A percentile compares a stretch with the other conserved stretches of the same genome.
Evolutionary conservation across 2,329 filamentous ascomycete genomes (phyloP).

Genomic region (Lachnellula cervina): DNA sequence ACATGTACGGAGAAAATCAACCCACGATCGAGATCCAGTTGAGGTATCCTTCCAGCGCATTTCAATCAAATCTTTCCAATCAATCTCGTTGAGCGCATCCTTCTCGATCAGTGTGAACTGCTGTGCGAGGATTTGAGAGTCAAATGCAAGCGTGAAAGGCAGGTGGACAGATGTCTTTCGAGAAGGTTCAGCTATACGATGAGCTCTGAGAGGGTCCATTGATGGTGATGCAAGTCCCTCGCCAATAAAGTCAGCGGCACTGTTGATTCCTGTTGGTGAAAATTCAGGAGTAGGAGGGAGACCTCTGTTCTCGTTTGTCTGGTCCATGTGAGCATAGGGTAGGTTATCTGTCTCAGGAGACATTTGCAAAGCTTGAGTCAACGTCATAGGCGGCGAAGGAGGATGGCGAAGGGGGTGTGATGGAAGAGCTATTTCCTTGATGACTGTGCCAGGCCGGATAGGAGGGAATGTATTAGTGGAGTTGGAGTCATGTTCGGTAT

Average conservation of each 20-base stretch:
- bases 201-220: conserved; percentile 21
- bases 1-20: conserved; percentile 69
- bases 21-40: conserved; percentile 69
- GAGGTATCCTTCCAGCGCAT: conserved; percentile 74
- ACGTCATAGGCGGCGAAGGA: conserved; percentile 44
- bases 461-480: conserved; percentile 33
- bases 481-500: conserved; percentile 25
- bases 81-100: conserved; percentile 78
- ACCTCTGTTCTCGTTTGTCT: conserved; percentile 7
- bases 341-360: conserved; percentile 36
- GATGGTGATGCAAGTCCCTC: conserved; percentile 18
- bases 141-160: conserved; percentile 76
- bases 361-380: conserved; percentile 43
- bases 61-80: conserved; percentile 83
- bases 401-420: conserved; percentile 28
- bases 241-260: conserved; percentile 9
- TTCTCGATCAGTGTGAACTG: conserved; percentile 85
- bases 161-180: conserved; percentile 48
- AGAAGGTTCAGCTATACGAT: conserved; percentile 25
- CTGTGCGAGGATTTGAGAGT: conserved; percentile 72
- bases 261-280: conserved; percentile 22
- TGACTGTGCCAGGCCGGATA: conserved; percentile 20
- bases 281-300: conserved; percentile 31
- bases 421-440: conserved; percentile 25
- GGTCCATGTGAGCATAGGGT: conserved; percentile 34